phyloP scores from a whole-genome alignment of 345 rosid genomes.

The Pseudoturritis turrita region DNA sequence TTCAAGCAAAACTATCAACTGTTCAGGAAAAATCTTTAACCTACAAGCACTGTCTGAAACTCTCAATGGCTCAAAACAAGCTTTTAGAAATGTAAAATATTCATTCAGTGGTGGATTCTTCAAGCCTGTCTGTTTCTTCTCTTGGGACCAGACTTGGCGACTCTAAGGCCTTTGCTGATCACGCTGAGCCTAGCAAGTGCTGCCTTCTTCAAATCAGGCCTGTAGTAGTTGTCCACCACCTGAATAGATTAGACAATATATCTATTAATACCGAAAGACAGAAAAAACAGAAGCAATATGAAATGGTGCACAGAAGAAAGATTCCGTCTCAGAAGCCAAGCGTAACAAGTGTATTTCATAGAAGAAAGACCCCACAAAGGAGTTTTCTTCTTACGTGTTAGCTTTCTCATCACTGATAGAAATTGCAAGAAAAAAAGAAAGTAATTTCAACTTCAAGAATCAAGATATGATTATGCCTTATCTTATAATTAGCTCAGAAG shows the following conservation, averaged over 20 bases:
- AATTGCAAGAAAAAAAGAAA: neutral
- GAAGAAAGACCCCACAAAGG: slow-evolving; percentile 27
- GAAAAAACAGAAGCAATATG: neutral
- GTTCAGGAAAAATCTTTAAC: slow-evolving; percentile 18
- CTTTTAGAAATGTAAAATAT: neutral
- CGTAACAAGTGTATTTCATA: slow-evolving; percentile 47
- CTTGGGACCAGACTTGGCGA: slow-evolving; percentile 65
- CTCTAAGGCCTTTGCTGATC: slow-evolving; percentile 58
- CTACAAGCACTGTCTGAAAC: slow-evolving; percentile 19
- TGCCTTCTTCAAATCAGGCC: slow-evolving; percentile 68
- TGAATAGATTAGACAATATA: neutral
- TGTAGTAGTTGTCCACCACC: slow-evolving; percentile 69
- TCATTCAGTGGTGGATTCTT: neutral
- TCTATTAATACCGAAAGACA: neutral
- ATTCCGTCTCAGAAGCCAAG: slow-evolving; percentile 52
- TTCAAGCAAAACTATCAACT: slow-evolving; percentile 15
- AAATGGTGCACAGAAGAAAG: neutral
- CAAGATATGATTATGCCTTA: neutral
- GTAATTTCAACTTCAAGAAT: neutral
- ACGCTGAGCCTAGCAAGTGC: slow-evolving; percentile 69
- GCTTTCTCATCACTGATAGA: slow-evolving; percentile 29
- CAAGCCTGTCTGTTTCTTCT: slow-evolving; percentile 58
- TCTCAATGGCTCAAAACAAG: neutral
- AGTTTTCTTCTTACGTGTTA: slow-evolving; percentile 42
- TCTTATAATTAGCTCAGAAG: slow-evolving; percentile 34